Base-by-base conservation (phyloP, 306 rosid species). In the Lagenaria siceraria region DNA sequence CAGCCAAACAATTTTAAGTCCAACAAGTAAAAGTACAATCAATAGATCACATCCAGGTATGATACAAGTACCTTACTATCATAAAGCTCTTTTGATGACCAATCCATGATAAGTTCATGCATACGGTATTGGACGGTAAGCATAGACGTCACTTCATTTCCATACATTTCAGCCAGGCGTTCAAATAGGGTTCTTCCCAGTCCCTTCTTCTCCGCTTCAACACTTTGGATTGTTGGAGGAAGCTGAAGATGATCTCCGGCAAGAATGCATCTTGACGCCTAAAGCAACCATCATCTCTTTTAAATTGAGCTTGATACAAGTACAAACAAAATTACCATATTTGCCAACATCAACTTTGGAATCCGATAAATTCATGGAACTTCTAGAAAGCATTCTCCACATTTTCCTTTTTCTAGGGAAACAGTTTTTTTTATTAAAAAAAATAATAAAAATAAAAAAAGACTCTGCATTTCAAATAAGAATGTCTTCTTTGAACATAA, bases 191-290 rank as follows among this genome's bases (percentile, higher is more conserved):
- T 95, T 87, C 91, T 88, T 80, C 99, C 96, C 83, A 95, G 84
- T 76, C 99, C 99, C 80, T 89, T 95, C 90, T 87, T 95, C 93
- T 95, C 97, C 59, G 99, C 99, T 87, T 95, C 99, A 84, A 84
- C 96, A 86, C 99, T 95, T 88, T 95, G 97, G 80, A 95, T 95
- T 83, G 97, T 95, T 27, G 99, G 99, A 78, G 99, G 99, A 77
- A 95, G 97, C 88, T 95, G 99, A 83, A 95, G 97, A 86, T 95
- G 99, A 81, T 95, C 99, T 79, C 99, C 99, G 48, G 93, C 89
- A 86, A 95, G 99, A 83, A 95, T 86, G 86, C 99, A 95, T 88
- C 97, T 92, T 79, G 99, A 87, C 70, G 95, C 98, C 99, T 95
- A 81, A 81, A 92, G 88, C 83, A 88, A 87, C 53, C 75, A 90